Base-by-base conservation (phyloP, 768 basidiomycete species). In the Suillus variegatus region DNA sequence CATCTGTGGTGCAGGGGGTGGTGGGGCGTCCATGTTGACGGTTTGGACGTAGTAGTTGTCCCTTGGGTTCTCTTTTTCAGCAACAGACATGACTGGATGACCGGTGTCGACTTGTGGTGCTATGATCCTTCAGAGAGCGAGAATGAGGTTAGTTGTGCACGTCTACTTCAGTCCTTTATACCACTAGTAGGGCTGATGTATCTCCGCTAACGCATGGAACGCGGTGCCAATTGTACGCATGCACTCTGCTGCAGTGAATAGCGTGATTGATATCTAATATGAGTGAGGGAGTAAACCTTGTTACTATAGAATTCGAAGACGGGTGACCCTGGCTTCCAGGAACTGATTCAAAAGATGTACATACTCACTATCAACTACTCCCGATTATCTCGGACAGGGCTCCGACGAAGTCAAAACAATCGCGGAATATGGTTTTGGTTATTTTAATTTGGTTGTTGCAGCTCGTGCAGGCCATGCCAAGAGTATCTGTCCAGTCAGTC, bases 11-110 rank as follows among this genome's bases (percentile, higher is more conserved):
- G 61, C 14, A 28, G 67, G 69, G 49, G 70, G 7, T 46, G 60
- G 16, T 22, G 69, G 56, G 60, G 46, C 7, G 40, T 73, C 65
- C 68, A 71, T 67, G 64, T 67, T 65, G 36, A 75, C 56, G 14
- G 73, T 73, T 64, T 74, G 72, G 52, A 73, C 69, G 36, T 73
- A 75, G 61, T 73, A 75, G 63, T 69, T 71, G 40, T 71, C 73
- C 67, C 65, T 63, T 12, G 41, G 12, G 44, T 44, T 7, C 44
- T 73, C 73, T 65, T 73, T 73, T 52, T 74, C 71, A 32, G 35
- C 63, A 60, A 64, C 44, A 5, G 73, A 73, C 73, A 73, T 73
- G 58, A 36, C 44, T 58, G 22, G 63, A 49, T 47, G 47, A 40
- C 38, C 51, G n/a, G 47, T 12, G 43, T 47, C 8, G 43, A 58